Base-by-base conservation (phyloP, 345 rosid species). In the Turritis glabra region DNA sequence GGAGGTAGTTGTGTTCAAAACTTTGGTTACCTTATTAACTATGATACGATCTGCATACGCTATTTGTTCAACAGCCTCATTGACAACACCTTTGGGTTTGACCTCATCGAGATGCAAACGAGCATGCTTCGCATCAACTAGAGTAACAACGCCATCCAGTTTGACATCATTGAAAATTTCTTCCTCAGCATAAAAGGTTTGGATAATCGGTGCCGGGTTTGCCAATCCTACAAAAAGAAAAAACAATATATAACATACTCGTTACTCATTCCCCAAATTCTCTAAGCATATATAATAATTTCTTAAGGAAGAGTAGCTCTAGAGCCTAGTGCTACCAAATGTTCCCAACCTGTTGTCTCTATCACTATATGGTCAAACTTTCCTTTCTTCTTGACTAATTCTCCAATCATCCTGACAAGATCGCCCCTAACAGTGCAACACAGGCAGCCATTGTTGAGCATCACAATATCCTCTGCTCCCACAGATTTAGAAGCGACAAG, bases 341-440 rank as follows among this genome's bases (percentile, higher is more conserved):
- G 41, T 54, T 55, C 59, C 71, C 11, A 44, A 91, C 97, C 97
- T 76, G 99, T 90, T 12, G 97, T 95, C 84, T 95, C 99, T 7
- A 95, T 90, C 7, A 95, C 89, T 43, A 95, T 90, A 78, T 95
- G 99, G 57, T 95, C 97, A 19, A 95, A 95, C 59, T 79, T 90
- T 53, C 96, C 94, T 83, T 85, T 92, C 90, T 82, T 92, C 83
- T 66, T 82, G 67, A 95, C 97, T 77, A 95, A 80, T 56, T 89
- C 96, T 1, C 90, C 57, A 52, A 92, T 89, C 99, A 95, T 88
- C 83, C 97, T 90, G 61, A 95, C 97, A 64, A 95, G 97, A 83
- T 95, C 99, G 37, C 97, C 99, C 73, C 97, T 85, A 37, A 95
- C 97, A 0, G 99, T 95, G 83, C 99, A 95, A 74, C 99, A 95